Base-by-base conservation (phyloP, 2,329 filamentous ascomycete genomes). In the Xylaria sp. region DNA sequence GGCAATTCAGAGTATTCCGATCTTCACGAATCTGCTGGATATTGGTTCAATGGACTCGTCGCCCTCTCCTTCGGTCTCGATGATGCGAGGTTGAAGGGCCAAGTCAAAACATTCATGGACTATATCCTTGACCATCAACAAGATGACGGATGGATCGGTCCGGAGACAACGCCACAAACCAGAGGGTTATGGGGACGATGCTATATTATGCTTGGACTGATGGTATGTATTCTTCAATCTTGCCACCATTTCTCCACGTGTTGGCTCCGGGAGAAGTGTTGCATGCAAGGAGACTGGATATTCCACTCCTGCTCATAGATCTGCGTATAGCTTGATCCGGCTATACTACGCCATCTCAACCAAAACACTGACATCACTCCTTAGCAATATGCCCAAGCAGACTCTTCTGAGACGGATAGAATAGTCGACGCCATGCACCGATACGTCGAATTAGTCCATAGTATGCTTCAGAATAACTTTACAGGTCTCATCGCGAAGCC, bases 21-120 rank as follows among this genome's bases (percentile, higher is more conserved):
- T 25, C 77, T 88, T 2, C 82, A 87, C 70, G 87, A 89, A 77
- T 84, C 82, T 1, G 81, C 83, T 30, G 85, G 86, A 0, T 88
- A 88, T 74, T 89, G 86, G 84, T 85, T 87, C 72, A 88, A 89
- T 71, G 84, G 82, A 4, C 78, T 88, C 1, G 86, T 89, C 1
- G 85, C 87, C 20, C 79, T 89, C 28, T 85, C 87, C 1, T 89
- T 85, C 67, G 77, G 76, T 0, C 75, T 86, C 4, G 79, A 85
- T 59, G 83, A 88, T 72, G 70, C 77, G 3, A 76, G 82, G 5
- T 76, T 89, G n/a, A 85, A 86, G 70, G 71, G 69, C 0, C 86
- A 89, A 67, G 82, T 86, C 8, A 78, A 80, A 20, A 69, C 76
- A 5, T 81, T 82, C 34, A 75, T 84, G 6, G 77, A 84, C 60